A percentile compares a stretch with the other conserved stretches of the same genome.
Conservation (phyloP, 441 rosid genomes). For the Mallotus japonicus region DNA sequence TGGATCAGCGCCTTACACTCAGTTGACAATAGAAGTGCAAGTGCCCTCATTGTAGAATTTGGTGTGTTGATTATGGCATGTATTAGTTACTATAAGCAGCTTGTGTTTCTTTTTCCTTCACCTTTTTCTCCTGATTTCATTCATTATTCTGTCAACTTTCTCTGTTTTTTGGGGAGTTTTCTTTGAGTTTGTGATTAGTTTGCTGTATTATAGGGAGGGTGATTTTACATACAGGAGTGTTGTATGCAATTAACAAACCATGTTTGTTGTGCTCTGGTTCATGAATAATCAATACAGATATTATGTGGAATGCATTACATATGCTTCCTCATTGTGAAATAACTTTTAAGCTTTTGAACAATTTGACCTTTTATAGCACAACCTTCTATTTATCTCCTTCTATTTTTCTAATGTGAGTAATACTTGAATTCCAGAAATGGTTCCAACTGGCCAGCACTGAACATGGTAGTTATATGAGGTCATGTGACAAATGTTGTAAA, state of each 20-base stretch:
- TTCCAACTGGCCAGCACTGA: neutral
- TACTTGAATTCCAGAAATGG: no score
- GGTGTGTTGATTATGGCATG: constrained; percentile 20
- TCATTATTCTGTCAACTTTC: constrained; percentile 14
- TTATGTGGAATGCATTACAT: neutral
- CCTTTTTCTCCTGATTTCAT: constrained; percentile 10
- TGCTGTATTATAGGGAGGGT: constrained; percentile 11
- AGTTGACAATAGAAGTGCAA: neutral
- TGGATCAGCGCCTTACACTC: neutral
- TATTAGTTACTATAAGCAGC: constrained; percentile 1
- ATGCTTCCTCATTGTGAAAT: neutral
- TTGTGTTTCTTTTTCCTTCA: neutral
- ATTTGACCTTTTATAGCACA: neutral
- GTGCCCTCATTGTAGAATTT: constrained; percentile 12
- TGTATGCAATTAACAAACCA: constrained; percentile 14
- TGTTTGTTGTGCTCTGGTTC: constrained; percentile 5
- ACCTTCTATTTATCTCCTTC: neutral
- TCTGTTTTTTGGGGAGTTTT: neutral
- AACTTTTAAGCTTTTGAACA: no score
- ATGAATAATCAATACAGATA: constrained; percentile 13
- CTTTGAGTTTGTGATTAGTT: constrained; percentile 13
- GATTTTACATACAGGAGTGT: constrained; percentile 15
- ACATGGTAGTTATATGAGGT: neutral
- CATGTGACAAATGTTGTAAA: no score
- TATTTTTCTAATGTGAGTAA: no score